These are phyloP conservation scores for Fusarium algeriense DNA, from an alignment of 2,329 filamentous ascomycete species.

Conservation along the genomic window DNA sequence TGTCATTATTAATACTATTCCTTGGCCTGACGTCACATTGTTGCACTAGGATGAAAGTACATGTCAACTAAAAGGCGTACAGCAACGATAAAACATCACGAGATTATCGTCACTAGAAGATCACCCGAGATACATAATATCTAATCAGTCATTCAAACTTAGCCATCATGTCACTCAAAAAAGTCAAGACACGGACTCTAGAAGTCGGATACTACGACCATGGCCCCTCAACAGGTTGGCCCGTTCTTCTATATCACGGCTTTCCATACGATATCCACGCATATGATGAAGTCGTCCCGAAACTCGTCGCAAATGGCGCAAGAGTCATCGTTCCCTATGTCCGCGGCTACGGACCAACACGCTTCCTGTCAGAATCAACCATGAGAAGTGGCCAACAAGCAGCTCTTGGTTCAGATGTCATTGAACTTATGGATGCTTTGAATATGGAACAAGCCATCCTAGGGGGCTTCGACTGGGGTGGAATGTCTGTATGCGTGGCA, in stretches of 20 bases:
- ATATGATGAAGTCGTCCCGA: conserved; percentile 4
- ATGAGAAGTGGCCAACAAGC: conserved; percentile 17
- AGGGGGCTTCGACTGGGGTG: conserved; percentile 11
- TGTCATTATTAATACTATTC: neutral
- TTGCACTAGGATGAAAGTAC: too few relatives aligned
- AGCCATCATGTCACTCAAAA: neutral
- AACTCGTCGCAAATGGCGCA: neutral
- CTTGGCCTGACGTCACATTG: neutral
- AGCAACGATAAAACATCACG: neutral
- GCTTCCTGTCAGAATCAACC: conserved; percentile 1
- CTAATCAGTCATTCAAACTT: too few relatives aligned
- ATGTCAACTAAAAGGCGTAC: conserved; percentile 13
- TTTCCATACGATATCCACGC: conserved; percentile 17
- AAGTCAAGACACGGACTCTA: neutral
- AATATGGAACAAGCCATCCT: neutral
- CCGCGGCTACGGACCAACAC: neutral
- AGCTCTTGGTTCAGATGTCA: conserved; percentile 8
- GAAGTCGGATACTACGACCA: conserved; percentile 17
- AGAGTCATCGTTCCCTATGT: conserved; percentile 9
- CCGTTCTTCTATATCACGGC: conserved; percentile 17
- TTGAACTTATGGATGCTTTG: conserved; percentile 14
- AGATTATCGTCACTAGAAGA: fast-evolving
- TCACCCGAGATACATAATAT: neutral
- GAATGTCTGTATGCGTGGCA: conserved; percentile 9
- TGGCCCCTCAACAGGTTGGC: neutral